These are phyloP conservation scores for Cladosporium sp. DNA, from an alignment of 2,329 filamentous ascomycete species.

Conservation along the genomic window DNA sequence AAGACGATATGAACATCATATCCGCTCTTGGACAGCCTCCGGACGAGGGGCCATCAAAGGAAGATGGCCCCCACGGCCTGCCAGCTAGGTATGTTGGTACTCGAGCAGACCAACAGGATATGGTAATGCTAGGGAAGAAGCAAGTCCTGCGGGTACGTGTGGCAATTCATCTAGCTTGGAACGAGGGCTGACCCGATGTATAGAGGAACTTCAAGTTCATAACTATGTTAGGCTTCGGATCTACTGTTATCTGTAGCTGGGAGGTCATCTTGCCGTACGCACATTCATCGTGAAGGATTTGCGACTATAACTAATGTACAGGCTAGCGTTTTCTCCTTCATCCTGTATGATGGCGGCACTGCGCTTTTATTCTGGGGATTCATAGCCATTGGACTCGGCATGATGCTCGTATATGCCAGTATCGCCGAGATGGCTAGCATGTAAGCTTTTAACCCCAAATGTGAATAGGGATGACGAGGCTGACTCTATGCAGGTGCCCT, in stretches of 20 bases:
- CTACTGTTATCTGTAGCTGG: conserved; percentile 34
- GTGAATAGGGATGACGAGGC: background rate
- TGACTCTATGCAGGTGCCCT: conserved; percentile 6
- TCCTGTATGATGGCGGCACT: conserved; percentile 27
- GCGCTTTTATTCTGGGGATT: conserved; percentile 28
- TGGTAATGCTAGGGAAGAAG: conserved; percentile 18
- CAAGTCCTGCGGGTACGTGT: conserved; percentile 15
- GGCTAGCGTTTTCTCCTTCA: conserved; percentile 18
- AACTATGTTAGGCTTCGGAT: conserved; percentile 34
- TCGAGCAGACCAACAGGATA: conserved; percentile 18
- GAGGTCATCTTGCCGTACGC: conserved; percentile 30
- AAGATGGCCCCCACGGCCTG: conserved; percentile 15
- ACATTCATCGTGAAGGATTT: too few species aligned
- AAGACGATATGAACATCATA: conserved; percentile 13
- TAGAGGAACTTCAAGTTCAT: conserved; percentile 35
- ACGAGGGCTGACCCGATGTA: background rate
- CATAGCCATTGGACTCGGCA: conserved; percentile 21
- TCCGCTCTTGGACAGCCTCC: background rate
- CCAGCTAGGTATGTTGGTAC: conserved; percentile 21
- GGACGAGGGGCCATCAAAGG: conserved; percentile 1
- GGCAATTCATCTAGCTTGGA: too few species aligned
- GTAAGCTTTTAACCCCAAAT: background rate
- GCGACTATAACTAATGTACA: too few species aligned
- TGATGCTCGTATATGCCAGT: conserved; percentile 25
- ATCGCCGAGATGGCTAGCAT: conserved; percentile 27